Conservation (phyloP, 352 stramenopile genomes). For the Blastocystis sp. region DNA sequence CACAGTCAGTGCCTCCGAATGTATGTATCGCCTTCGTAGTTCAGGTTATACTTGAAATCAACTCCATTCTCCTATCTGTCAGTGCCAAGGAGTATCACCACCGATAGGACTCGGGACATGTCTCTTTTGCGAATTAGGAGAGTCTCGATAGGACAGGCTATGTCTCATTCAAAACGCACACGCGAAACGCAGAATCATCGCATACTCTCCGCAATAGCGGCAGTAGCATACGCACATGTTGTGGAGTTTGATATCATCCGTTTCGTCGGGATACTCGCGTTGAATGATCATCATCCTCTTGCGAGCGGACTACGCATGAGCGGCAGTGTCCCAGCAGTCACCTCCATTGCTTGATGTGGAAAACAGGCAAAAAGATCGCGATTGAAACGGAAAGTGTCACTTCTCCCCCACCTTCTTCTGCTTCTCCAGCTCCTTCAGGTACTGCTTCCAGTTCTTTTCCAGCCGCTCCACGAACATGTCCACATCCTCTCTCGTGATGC, state of each 20-base stretch:
- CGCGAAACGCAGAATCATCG: slow-evolving; percentile 53
- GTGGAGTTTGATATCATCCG: slow-evolving; percentile 6
- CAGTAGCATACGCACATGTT: slow-evolving; percentile 63
- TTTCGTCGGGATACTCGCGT: slow-evolving; percentile 57
- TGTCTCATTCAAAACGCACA: neutral
- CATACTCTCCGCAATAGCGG: slow-evolving; percentile 64
- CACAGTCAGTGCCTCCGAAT: slow-evolving; percentile 35
- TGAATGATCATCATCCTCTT: slow-evolving; percentile 41
- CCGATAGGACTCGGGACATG: slow-evolving; percentile 51
- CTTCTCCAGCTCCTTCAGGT: slow-evolving; percentile 68
- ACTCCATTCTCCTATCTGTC: slow-evolving; percentile 43
- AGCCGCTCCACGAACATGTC: slow-evolving; percentile 70
- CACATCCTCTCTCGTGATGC: slow-evolving; percentile 66
- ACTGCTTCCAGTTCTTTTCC: slow-evolving; percentile 70
- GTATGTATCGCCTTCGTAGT: slow-evolving; percentile 62
- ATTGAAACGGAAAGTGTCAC: neutral
- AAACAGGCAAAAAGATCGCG: neutral
- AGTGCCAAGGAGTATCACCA: neutral
- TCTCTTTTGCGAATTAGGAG: slow-evolving; percentile 53
- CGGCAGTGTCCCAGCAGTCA: neutral
- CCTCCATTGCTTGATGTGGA: neutral
- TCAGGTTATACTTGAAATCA: slow-evolving; percentile 38
- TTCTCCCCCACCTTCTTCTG: neutral
- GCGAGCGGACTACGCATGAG: neutral
- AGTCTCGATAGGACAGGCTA: slow-evolving; percentile 32